Base-by-base conservation (phyloP, 2,329 filamentous ascomycete genomes). In the Corinectria fuckeliana region DNA sequence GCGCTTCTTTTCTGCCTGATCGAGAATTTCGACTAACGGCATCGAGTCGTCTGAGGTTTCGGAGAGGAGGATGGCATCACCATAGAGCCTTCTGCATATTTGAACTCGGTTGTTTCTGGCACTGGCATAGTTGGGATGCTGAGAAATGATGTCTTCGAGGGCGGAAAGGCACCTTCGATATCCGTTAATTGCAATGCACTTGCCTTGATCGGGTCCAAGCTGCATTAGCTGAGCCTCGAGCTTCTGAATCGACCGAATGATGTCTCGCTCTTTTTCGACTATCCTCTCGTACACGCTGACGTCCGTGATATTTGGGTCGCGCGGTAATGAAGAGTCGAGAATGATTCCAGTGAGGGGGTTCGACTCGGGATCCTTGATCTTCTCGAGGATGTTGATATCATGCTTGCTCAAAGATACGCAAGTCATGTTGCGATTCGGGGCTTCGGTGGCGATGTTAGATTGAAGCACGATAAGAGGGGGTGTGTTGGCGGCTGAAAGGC, bases 91-190 rank as follows among this genome's bases (percentile, higher is more conserved):
- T 20, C 89, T 78, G 26, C 84, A 68, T 8, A 88, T 82, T 73
- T 93, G 91, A 3, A 88, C 91, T 49, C 90, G 83, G 74, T 94
- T 93, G 72, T 92, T 90, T 58, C 86, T 84, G 5, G 87, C 89
- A 63, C 88, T 91, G 20, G 90, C 89, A 74, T 93, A 93, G 28
- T 78, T 75, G 3, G 90, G 88, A 52, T 86, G 72, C 21, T 83
- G 75, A 2, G 77, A 69, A 38, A 92, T 84, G 28, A 92, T 78
- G 2, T 74, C 71, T 26, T 82, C 80, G 5, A 93, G 77, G 5
- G 78, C 74, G 9, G 73, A 71, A 16, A 88, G 73, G 52, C 80
- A 81, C 32, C 74, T 61, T 23, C 74, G 77, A 67, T 87, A 88
- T 36, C 77, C 77, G 2, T 75, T 68, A 26, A 80, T 67, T 4